Evolutionary conservation across 2,329 filamentous ascomycete genomes (phyloP).

Genomic region (Botrytis fabae): DNA sequence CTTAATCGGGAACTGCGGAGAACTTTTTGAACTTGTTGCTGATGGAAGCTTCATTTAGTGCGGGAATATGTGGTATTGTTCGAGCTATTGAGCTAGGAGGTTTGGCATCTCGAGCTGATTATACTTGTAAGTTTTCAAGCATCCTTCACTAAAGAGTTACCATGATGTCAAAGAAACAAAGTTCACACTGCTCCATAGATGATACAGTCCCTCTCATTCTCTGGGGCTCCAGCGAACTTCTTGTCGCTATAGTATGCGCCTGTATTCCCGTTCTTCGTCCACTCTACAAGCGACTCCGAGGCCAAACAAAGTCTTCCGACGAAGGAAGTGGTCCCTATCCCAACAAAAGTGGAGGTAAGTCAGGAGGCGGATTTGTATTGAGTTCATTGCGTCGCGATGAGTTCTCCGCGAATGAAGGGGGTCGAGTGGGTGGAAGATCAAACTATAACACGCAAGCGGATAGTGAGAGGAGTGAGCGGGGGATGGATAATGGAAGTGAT

Average conservation of each 20-base stretch:
- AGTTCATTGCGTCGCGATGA: slow-evolving; percentile 16
- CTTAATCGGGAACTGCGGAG: background rate
- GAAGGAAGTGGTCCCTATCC: background rate
- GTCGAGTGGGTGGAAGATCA: background rate
- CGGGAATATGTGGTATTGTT: slow-evolving; percentile 17
- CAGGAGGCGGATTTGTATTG: background rate
- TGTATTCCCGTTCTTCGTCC: slow-evolving; percentile 14
- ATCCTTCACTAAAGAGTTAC: background rate
- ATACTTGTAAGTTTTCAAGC: slow-evolving; percentile 16
- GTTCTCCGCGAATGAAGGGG: background rate
- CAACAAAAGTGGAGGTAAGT: background rate
- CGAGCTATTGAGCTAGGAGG: background rate
- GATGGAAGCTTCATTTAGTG: background rate
- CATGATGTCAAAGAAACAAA: background rate
- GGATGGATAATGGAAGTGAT: slow-evolving; percentile 19
- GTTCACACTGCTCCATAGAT: background rate
- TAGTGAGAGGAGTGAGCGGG: background rate
- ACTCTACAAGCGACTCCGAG: slow-evolving; percentile 1
- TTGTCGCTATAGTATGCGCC: slow-evolving; percentile 20
- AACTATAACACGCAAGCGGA: background rate
- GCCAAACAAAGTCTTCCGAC: slow-evolving; percentile 4
- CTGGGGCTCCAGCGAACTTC: slow-evolving; percentile 18
- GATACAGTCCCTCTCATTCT: slow-evolving; percentile 16
- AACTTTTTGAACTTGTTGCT: background rate
- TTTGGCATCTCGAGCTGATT: background rate